Evolutionary conservation across 768 basidiomycete species (phyloP).

Genomic region (Melanogaster broomeanus): DNA sequence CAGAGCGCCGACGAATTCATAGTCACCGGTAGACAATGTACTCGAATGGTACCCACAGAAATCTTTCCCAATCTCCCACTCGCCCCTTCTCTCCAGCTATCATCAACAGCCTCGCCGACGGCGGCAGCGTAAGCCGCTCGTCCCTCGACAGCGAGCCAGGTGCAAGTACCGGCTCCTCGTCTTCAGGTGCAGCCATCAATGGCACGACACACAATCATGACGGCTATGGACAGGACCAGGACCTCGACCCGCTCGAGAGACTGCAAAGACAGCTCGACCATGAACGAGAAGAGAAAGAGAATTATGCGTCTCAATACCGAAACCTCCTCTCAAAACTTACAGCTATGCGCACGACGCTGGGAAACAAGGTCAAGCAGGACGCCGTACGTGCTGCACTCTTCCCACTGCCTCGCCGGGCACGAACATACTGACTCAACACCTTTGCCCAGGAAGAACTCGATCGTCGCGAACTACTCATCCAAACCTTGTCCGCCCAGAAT

Average conservation of each 20-base stretch:
- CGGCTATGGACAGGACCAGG: constrained; percentile 41
- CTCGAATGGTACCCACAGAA: constrained; percentile 7
- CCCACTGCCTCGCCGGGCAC: not conserved
- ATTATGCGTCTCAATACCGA: constrained; percentile 82
- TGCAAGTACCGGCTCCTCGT: constrained; percentile 13
- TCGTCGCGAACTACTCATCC: constrained; percentile 82
- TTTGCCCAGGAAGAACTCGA: constrained; percentile 92
- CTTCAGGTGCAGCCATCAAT: constrained; percentile 30
- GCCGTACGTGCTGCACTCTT: constrained; percentile 63
- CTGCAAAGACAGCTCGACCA: constrained; percentile 76
- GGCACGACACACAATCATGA: constrained; percentile 36
- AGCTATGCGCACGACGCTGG: constrained; percentile 89
- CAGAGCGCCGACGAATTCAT: not conserved
- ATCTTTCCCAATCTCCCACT: constrained; percentile 25
- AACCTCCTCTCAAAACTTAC: constrained; percentile 87
- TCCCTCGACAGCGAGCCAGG: constrained; percentile 48
- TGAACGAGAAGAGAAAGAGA: constrained; percentile 84
- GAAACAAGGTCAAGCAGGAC: constrained; percentile 94
- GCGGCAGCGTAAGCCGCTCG: constrained; percentile 27
- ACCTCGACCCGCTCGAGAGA: constrained; percentile 51
- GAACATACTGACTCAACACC: not conserved
- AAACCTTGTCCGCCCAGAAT: constrained; percentile 75
- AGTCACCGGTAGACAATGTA: constrained; percentile 2
- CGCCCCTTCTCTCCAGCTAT: constrained; percentile 33
- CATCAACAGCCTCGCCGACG: constrained; percentile 16